Conservation (phyloP, 345 rosid species). For the Eucalyptus pauciflora region DNA sequence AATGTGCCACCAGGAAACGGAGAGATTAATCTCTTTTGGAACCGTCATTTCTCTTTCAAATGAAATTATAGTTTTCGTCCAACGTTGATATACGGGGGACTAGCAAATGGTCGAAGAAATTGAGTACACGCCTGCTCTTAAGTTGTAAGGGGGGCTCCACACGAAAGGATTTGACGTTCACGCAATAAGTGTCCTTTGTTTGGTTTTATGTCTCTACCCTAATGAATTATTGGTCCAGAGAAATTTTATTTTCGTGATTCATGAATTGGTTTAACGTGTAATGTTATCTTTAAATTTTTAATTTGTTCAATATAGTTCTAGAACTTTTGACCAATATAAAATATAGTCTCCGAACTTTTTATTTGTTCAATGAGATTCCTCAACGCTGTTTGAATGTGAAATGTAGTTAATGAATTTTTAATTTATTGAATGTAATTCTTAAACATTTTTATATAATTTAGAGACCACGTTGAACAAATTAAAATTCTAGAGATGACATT, state of each 20-base stretch:
- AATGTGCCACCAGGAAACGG: background rate
- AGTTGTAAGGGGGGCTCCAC: background rate
- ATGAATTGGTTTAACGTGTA: background rate
- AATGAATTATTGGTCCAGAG: background rate
- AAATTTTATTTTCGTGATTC: accelerated
- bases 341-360: background rate
- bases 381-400: accelerated
- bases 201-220: background rate
- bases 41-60: background rate
- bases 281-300: accelerated
- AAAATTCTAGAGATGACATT: accelerated
- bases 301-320: accelerated
- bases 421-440: accelerated
- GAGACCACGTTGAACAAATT: accelerated
- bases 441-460: background rate
- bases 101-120: background rate
- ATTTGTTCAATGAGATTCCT: too few species aligned
- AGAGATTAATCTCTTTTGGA: background rate
- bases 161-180: background rate
- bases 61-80: background rate
- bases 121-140: background rate
- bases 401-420: accelerated
- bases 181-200: background rate
- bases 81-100: background rate
- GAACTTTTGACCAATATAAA: background rate